Base-by-base conservation (phyloP, 2,329 filamentous ascomycete species). In the Ascochyta pisi region DNA sequence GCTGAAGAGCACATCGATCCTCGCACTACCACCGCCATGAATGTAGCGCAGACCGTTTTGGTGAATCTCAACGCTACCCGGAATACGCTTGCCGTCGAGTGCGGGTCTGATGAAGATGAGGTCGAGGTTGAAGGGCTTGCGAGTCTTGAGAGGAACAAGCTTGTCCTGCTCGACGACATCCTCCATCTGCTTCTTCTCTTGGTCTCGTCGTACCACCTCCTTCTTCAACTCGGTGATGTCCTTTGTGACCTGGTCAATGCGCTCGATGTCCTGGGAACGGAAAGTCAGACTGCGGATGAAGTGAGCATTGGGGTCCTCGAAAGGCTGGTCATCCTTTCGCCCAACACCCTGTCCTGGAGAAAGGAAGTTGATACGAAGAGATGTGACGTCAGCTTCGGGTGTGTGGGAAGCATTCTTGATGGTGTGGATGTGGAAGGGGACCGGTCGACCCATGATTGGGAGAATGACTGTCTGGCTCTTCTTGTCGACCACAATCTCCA, bases 371-470 rank as follows among this genome's bases (percentile, higher is more conserved):
- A 99, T 94, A 62, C 96, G 89, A 31, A 99, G 82, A 73, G 95
- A 98, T 0, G 92, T 90, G 78, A 92, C 97, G 61, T 96, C 93
- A 44, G 91, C 91, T 76, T 99, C 95, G 62, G 96, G 93, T 64
- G 92, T 98, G 77, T 96, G 96, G 79, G 94, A 98, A 22, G 94
- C 95, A 73, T 98, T 99, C 79, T 99, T 99, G 83, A 99, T 96
- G 2, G 96, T 98, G 75, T 88, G 89, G 68, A 99, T 98, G 76
- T 99, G 96, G 81, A 98, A 99, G 0, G 95, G 95, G 24, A 99
- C 95, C 0, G 95, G 94, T 7, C 96, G 88, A 39, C 95, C 95
- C 92, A 99, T 96, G 68, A 99, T 94, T 3, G 96, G 95, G 39
- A 99, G 85, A 48, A 99, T 89, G 54, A 99, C 86, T 0, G 94